Percentiles rank a stretch among this genome's conserved stretches.
phyloP scores from a whole-genome alignment of 805 yeast species.

The Lipomyces anomalus region DNA sequence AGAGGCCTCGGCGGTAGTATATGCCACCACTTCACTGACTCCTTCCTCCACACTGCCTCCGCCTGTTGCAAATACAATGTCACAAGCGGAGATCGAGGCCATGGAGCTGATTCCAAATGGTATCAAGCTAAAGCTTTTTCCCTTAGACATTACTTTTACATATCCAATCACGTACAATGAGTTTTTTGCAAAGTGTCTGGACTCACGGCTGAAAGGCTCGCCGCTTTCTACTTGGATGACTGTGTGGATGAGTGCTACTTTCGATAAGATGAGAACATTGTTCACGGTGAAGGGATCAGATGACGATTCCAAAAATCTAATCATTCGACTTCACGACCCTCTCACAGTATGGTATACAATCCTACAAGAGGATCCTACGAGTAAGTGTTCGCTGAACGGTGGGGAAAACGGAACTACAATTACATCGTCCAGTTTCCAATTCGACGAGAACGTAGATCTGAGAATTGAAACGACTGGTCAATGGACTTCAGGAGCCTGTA shows the following conservation, averaged over 20 bases:
- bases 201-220: slow-evolving; percentile 20
- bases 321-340: slow-evolving; percentile 37
- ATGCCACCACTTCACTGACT: slow-evolving; percentile 31
- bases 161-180: slow-evolving; percentile 30
- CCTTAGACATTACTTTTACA: slow-evolving; percentile 36
- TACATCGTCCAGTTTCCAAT: slow-evolving; percentile 2
- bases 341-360: slow-evolving; percentile 35
- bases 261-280: slow-evolving; percentile 22
- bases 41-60: slow-evolving; percentile 33
- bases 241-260: slow-evolving; percentile 32
- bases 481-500: slow-evolving; percentile 36
- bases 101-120: slow-evolving; percentile 20
- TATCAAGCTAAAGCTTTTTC: slow-evolving; percentile 33
- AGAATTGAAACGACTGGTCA: slow-evolving; percentile 38
- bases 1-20: slow-evolving; percentile 37
- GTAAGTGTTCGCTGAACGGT: slow-evolving; percentile 17
- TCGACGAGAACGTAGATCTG: slow-evolving; percentile 29
- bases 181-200: slow-evolving; percentile 14
- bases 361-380: slow-evolving; percentile 2
- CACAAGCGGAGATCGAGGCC: background rate
- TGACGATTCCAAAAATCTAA: slow-evolving; percentile 22
- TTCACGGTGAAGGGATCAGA: slow-evolving; percentile 9
- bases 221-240: slow-evolving; percentile 35
- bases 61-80: slow-evolving; percentile 1
- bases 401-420: background rate